Evolutionary conservation across 2,329 filamentous ascomycete species (phyloP).

Genomic region (Penicillium sp.): DNA sequence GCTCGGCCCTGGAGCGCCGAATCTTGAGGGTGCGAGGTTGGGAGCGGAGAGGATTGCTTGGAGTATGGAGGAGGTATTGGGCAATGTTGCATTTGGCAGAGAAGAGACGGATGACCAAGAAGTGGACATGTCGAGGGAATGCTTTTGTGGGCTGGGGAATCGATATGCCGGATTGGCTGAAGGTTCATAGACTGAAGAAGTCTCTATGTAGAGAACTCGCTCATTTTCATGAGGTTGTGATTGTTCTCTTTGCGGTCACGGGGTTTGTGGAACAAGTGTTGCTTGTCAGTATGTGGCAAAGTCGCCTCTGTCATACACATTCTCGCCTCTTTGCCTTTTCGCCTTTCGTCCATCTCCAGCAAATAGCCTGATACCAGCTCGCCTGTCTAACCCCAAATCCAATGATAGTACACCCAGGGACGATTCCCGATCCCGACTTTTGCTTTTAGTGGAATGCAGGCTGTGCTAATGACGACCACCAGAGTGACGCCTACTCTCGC

Average conservation of each 20-base stretch:
- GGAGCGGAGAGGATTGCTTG: conserved; percentile 76
- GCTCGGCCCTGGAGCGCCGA: conserved; percentile 73
- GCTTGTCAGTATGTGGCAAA: not conserved
- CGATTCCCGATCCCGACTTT: not conserved
- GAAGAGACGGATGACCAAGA: conserved; percentile 23
- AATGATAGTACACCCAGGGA: not conserved
- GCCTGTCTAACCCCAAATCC: not conserved
- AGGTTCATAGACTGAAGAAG: not conserved
- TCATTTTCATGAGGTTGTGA: not conserved
- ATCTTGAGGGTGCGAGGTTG: conserved; percentile 73
- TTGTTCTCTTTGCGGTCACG: no score
- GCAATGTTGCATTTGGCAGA: conserved; percentile 23
- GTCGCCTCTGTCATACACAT: not conserved
- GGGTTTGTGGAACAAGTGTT: not conserved
- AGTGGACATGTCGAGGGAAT: conserved; percentile 35
- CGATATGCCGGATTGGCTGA: conserved; percentile 39
- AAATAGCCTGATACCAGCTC: not conserved
- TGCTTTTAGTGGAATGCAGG: not conserved
- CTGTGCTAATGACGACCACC: conserved; percentile 2
- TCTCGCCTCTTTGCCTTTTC: not conserved
- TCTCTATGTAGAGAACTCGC: not conserved
- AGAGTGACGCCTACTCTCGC: not conserved
- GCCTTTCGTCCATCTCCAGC: not conserved
- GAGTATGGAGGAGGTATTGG: conserved; percentile 67
- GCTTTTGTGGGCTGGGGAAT: conserved; percentile 48